These are phyloP conservation scores for Aspergillus eucalypticola DNA, from an alignment of 2,329 filamentous ascomycete species.

Conservation along the genomic window DNA sequence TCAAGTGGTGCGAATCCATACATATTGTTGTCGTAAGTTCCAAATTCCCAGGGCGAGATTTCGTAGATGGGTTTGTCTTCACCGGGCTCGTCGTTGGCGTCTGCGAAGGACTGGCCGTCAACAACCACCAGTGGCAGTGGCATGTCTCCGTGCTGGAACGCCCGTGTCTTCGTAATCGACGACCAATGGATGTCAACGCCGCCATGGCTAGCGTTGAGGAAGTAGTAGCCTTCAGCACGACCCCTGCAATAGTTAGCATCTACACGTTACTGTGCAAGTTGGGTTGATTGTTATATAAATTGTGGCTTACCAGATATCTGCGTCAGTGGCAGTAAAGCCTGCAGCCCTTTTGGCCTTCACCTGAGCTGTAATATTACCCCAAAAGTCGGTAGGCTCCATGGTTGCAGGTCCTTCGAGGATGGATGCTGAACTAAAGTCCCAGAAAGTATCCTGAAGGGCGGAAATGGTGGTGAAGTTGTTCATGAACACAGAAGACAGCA, in stretches of 20 bases:
- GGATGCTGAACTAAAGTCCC: background rate
- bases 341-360: background rate
- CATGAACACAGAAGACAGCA: constrained; percentile 76
- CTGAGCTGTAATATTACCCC: background rate
- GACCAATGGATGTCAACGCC: constrained; percentile 77
- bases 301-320: background rate
- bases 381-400: background rate
- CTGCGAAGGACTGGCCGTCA: background rate
- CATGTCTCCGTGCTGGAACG: constrained; percentile 61
- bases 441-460: constrained; percentile 18
- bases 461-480: constrained; percentile 76
- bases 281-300: no score
- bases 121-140: constrained; percentile 70
- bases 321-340: background rate
- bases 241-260: constrained; percentile 44
- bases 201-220: constrained; percentile 72
- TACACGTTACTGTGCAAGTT: background rate
- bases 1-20: constrained; percentile 68
- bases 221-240: constrained; percentile 75
- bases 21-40: constrained; percentile 69
- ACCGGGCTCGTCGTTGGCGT: background rate
- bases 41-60: constrained; percentile 75
- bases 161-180: constrained; percentile 63
- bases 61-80: constrained; percentile 62
- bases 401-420: background rate